Evolutionary conservation across 345 rosid genomes (phyloP).

Genomic region (Cardiospermum halicacabum): DNA sequence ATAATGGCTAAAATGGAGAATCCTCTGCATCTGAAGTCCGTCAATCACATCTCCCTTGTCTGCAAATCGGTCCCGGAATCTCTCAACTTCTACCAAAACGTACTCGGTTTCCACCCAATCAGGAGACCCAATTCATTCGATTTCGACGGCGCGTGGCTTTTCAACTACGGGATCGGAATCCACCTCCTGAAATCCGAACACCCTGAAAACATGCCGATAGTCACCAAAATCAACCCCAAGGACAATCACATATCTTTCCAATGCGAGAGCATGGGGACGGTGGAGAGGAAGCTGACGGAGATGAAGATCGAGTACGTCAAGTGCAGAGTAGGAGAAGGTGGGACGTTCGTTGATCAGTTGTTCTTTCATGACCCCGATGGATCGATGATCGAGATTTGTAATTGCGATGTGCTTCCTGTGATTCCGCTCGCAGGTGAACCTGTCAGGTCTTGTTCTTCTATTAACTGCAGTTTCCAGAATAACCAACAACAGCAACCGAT

Average conservation of each 20-base stretch:
- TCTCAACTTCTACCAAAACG: slow-evolving; percentile 53
- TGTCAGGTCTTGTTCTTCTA: slow-evolving; percentile 33
- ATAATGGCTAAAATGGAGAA: too few species aligned
- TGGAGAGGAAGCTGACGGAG: slow-evolving; percentile 47
- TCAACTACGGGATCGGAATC: slow-evolving; percentile 63
- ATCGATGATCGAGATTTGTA: slow-evolving; percentile 56
- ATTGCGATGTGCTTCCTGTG: slow-evolving; percentile 51
- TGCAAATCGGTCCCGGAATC: slow-evolving; percentile 65
- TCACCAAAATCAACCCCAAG: slow-evolving; percentile 48
- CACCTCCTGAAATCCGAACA: slow-evolving; percentile 57
- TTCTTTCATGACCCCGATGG: slow-evolving; percentile 69
- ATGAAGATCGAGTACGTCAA: slow-evolving; percentile 40
- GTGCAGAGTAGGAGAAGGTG: slow-evolving; percentile 38
- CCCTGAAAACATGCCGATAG: slow-evolving; percentile 49
- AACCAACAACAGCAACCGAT: slow-evolving; percentile 18
- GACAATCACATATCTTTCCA: slow-evolving; percentile 79
- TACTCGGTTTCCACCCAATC: slow-evolving; percentile 68
- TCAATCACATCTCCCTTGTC: slow-evolving; percentile 67
- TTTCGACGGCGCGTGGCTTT: slow-evolving; percentile 82
- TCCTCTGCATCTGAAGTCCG: slow-evolving; percentile 57
- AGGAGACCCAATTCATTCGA: slow-evolving; percentile 61
- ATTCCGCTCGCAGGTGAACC: slow-evolving; percentile 33
- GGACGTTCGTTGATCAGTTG: slow-evolving; percentile 46
- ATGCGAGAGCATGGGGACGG: slow-evolving; percentile 45
- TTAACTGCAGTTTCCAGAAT: slow-evolving; percentile 24